These are phyloP conservation scores for Penicillium canescens DNA, from an alignment of 495 filamentous ascomycete species.

Conservation along the genomic window DNA sequence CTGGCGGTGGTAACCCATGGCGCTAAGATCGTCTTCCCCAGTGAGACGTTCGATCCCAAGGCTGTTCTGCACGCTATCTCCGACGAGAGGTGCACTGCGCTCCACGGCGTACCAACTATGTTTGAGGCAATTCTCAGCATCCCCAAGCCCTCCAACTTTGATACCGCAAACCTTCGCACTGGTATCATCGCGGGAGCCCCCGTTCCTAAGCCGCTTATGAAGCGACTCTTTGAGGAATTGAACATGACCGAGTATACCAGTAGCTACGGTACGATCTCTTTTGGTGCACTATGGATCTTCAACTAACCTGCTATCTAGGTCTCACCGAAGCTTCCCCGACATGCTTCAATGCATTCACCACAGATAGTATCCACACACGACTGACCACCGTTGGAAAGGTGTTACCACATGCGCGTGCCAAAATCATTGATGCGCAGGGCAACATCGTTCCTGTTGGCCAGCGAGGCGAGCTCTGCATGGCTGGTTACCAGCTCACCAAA, in stretches of 20 bases:
- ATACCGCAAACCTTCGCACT: constrained; percentile 54
- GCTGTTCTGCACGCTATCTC: constrained; percentile 60
- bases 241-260: constrained; percentile 70
- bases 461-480: constrained; percentile 66
- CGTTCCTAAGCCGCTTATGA: constrained; percentile 64
- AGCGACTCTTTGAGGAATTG: constrained; percentile 56
- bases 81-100: constrained; percentile 64
- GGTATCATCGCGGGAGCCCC: constrained; percentile 71
- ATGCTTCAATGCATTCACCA: constrained; percentile 69
- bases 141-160: constrained; percentile 47
- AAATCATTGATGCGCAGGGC: constrained; percentile 64
- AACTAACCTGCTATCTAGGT: constrained; percentile 23
- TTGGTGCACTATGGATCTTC: background rate
- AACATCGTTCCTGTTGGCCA: constrained; percentile 57
- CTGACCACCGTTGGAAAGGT: constrained; percentile 66
- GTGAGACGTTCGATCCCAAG: constrained; percentile 61
- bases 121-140: constrained; percentile 64
- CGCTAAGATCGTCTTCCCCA: constrained; percentile 64
- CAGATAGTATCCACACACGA: constrained; percentile 58
- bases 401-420: constrained; percentile 66
- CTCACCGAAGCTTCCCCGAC: constrained; percentile 73
- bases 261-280: constrained; percentile 51
- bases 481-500: constrained; percentile 66
- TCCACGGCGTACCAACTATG: constrained; percentile 75
- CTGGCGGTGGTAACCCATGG: constrained; percentile 67